Percentiles rank a stretch among this genome's conserved stretches.
Evolutionary conservation across 495 filamentous ascomycete genomes (phyloP).

Genomic region (Viridothelium virens): DNA sequence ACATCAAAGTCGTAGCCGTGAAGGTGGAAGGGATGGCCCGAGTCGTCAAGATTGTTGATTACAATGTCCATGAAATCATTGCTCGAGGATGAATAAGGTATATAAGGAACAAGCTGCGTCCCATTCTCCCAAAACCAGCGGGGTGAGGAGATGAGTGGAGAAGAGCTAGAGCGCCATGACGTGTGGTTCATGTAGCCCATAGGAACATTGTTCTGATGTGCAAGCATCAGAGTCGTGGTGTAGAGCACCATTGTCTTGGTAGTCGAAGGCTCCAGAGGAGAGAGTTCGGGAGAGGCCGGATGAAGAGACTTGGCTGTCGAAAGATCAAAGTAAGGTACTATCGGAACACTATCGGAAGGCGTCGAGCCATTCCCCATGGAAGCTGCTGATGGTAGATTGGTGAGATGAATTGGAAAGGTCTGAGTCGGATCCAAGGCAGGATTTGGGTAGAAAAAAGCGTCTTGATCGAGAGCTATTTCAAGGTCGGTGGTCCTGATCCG

Average conservation of each 20-base stretch:
- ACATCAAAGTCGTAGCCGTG: constrained; percentile 32
- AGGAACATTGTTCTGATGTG: constrained; percentile 53
- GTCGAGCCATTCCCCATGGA: neutral
- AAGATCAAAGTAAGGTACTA: neutral
- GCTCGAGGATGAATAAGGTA: constrained; percentile 19
- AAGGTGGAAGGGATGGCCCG: constrained; percentile 46
- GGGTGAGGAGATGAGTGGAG: constrained; percentile 15
- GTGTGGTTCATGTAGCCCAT: constrained; percentile 39
- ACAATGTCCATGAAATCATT: constrained; percentile 43
- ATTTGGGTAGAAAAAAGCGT: constrained; percentile 45
- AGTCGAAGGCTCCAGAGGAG: constrained; percentile 16
- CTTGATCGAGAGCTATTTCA: constrained; percentile 39
- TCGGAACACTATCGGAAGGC: neutral
- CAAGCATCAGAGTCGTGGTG: constrained; percentile 48
- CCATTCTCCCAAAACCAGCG: constrained; percentile 20
- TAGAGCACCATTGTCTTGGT: constrained; percentile 44
- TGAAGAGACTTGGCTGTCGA: constrained; percentile 14
- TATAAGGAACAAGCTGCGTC: constrained; percentile 26
- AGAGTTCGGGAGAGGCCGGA: neutral
- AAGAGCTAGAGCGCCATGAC: constrained; percentile 17
- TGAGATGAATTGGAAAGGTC: constrained; percentile 33
- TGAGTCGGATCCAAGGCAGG: constrained; percentile 40
- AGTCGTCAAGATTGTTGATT: constrained; percentile 47
- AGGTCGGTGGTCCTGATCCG: constrained; percentile 1
- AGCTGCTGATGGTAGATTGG: neutral